These are phyloP conservation scores for Pseudogymnoascus sp. DNA, from an alignment of 2,329 filamentous ascomycete species.

Conservation along the genomic window DNA sequence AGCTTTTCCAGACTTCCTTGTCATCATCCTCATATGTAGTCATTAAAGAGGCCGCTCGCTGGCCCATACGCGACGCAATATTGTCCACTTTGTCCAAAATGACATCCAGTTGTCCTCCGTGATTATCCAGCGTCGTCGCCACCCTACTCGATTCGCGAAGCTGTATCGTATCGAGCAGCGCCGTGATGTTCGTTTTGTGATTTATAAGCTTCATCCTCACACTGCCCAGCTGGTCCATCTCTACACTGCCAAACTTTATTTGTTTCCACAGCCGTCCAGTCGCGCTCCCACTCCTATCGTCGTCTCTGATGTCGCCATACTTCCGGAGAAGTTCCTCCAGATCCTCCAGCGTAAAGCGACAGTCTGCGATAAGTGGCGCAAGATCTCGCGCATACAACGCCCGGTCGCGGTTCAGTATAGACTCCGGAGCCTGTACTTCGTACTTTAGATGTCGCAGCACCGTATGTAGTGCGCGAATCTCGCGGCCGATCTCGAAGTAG, in stretches of 20 bases:
- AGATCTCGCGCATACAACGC: conserved; percentile 43
- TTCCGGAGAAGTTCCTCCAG: conserved; percentile 45
- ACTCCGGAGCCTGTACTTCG: conserved; percentile 49
- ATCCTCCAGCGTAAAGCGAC: conserved; percentile 45
- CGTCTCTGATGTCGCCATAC: conserved; percentile 28
- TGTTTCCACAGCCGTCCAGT: conserved; percentile 22
- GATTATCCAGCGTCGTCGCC: conserved; percentile 23
- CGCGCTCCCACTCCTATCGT: conserved; percentile 16
- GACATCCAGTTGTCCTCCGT: conserved; percentile 36
- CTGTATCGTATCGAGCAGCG: conserved; percentile 50
- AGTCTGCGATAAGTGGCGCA: conserved; percentile 44
- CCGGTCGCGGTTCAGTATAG: conserved; percentile 40
- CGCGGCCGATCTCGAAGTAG: conserved; percentile 41
- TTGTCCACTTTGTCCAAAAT: conserved; percentile 54
- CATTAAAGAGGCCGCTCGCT: conserved; percentile 31
- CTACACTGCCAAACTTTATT: conserved; percentile 25
- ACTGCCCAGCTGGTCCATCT: conserved; percentile 27
- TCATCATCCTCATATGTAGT: conserved; percentile 35
- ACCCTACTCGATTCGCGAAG: conserved; percentile 39
- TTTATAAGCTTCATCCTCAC: conserved; percentile 37
- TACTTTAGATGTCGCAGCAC: conserved; percentile 49
- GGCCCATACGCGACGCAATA: conserved; percentile 45
- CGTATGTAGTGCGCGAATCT: conserved; percentile 45
- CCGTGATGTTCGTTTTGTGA: conserved; percentile 45
- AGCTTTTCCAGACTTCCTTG: conserved; percentile 48